Percentiles rank a stretch among this genome's conserved stretches.
Evolutionary conservation across 257 asterid genomes (phyloP).

Genomic region (Linderniella brevidens): DNA sequence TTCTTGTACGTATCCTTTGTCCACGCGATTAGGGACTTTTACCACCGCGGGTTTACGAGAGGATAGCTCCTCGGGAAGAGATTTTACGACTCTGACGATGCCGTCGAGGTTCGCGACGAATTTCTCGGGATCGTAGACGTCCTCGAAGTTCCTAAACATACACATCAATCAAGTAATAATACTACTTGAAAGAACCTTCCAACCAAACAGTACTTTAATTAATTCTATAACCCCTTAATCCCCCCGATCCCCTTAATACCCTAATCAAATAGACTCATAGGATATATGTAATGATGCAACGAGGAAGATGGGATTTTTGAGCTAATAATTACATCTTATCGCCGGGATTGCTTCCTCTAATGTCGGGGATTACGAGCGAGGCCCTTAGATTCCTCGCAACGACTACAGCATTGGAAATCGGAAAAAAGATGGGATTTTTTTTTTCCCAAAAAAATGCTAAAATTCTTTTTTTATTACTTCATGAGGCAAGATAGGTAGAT

Average conservation of each 20-base stretch:
- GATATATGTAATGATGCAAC: too few relatives aligned
- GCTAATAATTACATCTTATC: slow-evolving; percentile 76
- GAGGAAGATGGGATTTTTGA: slow-evolving; percentile 7
- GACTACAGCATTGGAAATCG: slow-evolving; percentile 91
- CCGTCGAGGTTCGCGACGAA: slow-evolving; percentile 41
- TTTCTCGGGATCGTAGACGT: slow-evolving; percentile 40
- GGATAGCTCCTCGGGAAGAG: slow-evolving; percentile 41
- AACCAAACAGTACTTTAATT: too few relatives aligned
- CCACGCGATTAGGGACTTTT: slow-evolving; percentile 76
- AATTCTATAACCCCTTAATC: too few relatives aligned
- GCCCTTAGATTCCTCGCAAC: slow-evolving; percentile 85
- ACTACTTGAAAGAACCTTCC: too few relatives aligned
- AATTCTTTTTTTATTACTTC: too few relatives aligned
- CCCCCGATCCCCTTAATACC: too few relatives aligned
- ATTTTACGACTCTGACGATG: slow-evolving; percentile 49
- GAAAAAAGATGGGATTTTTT: slow-evolving; percentile 17
- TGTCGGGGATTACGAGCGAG: slow-evolving; percentile 82
- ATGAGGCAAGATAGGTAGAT: too few relatives aligned
- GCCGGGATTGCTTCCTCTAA: slow-evolving; percentile 75
- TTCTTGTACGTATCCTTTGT: slow-evolving; percentile 54
- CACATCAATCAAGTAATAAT: slow-evolving; percentile 28
- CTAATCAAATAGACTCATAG: background rate
- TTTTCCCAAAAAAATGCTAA: too few relatives aligned
- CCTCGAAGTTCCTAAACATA: slow-evolving; percentile 43
- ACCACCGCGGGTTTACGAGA: slow-evolving; percentile 57